These are phyloP conservation scores for Tuber calosporum DNA, from an alignment of 495 filamentous ascomycete species.

Conservation along the genomic window DNA sequence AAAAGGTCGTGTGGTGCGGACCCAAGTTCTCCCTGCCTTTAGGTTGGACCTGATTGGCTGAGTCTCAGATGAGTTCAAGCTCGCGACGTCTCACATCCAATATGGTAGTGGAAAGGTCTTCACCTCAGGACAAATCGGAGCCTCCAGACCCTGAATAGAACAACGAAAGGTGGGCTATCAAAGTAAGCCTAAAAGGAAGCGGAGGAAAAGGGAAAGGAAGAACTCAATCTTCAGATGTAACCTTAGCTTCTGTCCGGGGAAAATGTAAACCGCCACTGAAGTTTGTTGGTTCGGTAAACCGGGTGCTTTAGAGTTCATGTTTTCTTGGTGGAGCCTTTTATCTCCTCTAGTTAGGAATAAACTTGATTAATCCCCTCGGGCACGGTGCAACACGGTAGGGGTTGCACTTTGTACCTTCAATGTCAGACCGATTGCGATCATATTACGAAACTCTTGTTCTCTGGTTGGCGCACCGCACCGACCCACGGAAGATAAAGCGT, in stretches of 20 bases:
- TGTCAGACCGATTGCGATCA: not conserved
- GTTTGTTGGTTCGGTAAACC: not conserved
- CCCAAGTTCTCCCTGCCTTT: not conserved
- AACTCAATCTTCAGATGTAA: not conserved
- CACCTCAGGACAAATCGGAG: not conserved
- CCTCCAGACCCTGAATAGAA: not conserved
- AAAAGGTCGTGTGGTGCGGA: not conserved
- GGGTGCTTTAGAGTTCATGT: not conserved
- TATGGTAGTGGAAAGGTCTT: not conserved
- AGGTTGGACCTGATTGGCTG: not conserved
- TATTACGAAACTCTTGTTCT: slow-evolving; percentile 1
- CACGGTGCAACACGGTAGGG: not conserved
- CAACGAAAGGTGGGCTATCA: not conserved
- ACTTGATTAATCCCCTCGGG: not conserved
- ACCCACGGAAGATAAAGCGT: not conserved
- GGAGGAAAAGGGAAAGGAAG: not conserved
- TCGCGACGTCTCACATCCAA: not conserved
- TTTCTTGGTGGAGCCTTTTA: not conserved
- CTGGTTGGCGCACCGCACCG: not conserved
- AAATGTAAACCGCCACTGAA: not conserved
- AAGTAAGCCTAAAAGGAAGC: not conserved
- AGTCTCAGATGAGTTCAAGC: not conserved
- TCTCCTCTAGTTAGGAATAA: too few relatives aligned
- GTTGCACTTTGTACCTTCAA: not conserved
- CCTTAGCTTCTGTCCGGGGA: not conserved